These are phyloP conservation scores for Umbelopsis sp. DNA, from an alignment of 192 early-diverging fungal species.

Conservation along the genomic window DNA sequence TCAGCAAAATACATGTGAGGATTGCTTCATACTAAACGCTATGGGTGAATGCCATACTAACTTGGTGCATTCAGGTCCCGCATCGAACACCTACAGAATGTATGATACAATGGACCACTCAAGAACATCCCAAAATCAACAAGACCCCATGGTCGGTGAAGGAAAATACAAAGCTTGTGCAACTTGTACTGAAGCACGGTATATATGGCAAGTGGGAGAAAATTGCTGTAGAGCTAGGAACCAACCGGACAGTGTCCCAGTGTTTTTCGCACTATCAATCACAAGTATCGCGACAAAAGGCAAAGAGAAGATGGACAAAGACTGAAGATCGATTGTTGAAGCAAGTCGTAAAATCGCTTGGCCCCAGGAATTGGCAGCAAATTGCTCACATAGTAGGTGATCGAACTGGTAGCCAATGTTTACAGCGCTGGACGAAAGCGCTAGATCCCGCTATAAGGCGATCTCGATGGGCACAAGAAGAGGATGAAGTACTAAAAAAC, in stretches of 20 bases:
- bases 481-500: constrained; percentile 64
- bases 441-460: constrained; percentile 68
- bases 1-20: constrained; percentile 21
- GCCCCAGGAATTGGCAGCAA: constrained; percentile 74
- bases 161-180: constrained; percentile 53
- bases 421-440: constrained; percentile 72
- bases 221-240: constrained; percentile 62
- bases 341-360: constrained; percentile 66
- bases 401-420: constrained; percentile 71
- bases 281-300: constrained; percentile 41
- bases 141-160: constrained; percentile 62
- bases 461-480: constrained; percentile 66
- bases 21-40: background rate
- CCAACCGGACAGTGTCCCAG: constrained; percentile 69
- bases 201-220: constrained; percentile 63
- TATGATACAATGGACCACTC: constrained; percentile 76
- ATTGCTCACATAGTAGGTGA: constrained; percentile 64
- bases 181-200: constrained; percentile 48
- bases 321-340: constrained; percentile 66
- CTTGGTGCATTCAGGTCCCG: constrained; percentile 49
- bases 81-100: constrained; percentile 69
- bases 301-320: constrained; percentile 61
- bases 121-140: constrained; percentile 80
- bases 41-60: background rate
- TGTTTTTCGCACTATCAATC: constrained; percentile 74